Conservation (phyloP, 2,329 filamentous ascomycete species). For the Fusarium pseudograminearum region DNA sequence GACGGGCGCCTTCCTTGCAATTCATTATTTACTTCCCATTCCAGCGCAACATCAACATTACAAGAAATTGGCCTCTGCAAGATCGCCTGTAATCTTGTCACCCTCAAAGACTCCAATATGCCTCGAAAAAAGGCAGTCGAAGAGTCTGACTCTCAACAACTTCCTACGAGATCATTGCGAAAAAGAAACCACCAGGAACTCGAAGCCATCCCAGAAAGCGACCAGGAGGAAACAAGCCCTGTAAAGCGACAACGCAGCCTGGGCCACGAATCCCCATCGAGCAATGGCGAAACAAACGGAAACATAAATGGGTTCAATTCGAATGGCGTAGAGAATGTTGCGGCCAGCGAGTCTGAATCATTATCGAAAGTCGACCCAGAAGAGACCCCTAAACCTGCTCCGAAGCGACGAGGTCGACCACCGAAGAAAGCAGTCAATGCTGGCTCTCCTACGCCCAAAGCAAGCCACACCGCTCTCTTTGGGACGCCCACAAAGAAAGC, state of each 20-base stretch:
- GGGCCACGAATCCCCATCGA: conserved; percentile 17
- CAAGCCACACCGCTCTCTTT: conserved; percentile 49
- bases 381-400: conserved; percentile 51
- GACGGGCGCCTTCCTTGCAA: conserved; percentile 21
- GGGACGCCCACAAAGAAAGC: conserved; percentile 56
- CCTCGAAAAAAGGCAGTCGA: conserved; percentile 35
- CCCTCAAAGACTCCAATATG: conserved; percentile 20
- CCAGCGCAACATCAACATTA: conserved; percentile 13
- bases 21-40: conserved; percentile 18
- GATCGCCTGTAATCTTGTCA: neutral
- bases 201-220: conserved; percentile 45
- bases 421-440: conserved; percentile 49
- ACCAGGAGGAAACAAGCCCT: conserved; percentile 50
- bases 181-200: conserved; percentile 47
- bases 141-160: conserved; percentile 27
- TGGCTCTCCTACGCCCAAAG: conserved; percentile 55
- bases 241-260: conserved; percentile 51
- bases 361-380: conserved; percentile 38
- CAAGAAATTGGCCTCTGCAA: neutral
- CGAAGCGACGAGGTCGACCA: conserved; percentile 53
- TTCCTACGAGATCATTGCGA: conserved; percentile 35
- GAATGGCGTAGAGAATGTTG: conserved; percentile 9
- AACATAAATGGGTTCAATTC: conserved; percentile 41
- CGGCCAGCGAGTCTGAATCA: conserved; percentile 23
- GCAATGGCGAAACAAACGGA: conserved; percentile 20